A percentile compares a stretch with the other conserved stretches of the same genome.
phyloP scores from a whole-genome alignment of 768 basidiomycete species.

The Mycena sanguinolenta region DNA sequence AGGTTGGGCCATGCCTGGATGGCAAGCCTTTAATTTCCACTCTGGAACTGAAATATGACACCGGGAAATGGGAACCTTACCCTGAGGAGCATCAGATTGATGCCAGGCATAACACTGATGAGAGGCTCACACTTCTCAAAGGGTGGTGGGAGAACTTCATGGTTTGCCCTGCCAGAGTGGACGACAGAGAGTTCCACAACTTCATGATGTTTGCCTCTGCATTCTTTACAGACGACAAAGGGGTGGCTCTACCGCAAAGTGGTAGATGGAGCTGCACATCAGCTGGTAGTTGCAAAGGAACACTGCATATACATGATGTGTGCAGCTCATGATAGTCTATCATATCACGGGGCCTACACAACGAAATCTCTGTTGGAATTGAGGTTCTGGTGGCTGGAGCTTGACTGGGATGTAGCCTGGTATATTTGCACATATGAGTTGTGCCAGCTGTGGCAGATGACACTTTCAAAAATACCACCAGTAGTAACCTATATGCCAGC shows the following conservation, averaged over 20 bases:
- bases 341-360: slow-evolving; percentile 31
- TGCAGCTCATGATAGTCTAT: slow-evolving; percentile 36
- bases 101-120: slow-evolving; percentile 32
- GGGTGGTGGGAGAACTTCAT: slow-evolving; percentile 37
- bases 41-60: slow-evolving; percentile 39
- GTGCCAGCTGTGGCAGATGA: slow-evolving; percentile 46
- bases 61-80: slow-evolving; percentile 30
- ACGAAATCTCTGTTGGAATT: slow-evolving; percentile 12
- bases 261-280: not conserved
- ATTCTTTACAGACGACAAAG: not conserved
- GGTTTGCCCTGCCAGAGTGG: not conserved
- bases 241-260: not conserved
- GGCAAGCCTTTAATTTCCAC: slow-evolving; percentile 38
- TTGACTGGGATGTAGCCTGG: slow-evolving; percentile 45
- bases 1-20: slow-evolving; percentile 4
- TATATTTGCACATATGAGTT: slow-evolving; percentile 48
- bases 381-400: slow-evolving; percentile 42
- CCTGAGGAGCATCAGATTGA: slow-evolving; percentile 16
- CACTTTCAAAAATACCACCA: slow-evolving; percentile 44
- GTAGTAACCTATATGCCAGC: slow-evolving; percentile 40
- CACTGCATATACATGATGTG: slow-evolving; percentile 19
- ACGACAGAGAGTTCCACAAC: not conserved
- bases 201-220: not conserved
- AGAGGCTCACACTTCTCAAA: slow-evolving; percentile 20
- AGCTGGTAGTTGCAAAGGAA: slow-evolving; percentile 21